Base-by-base conservation (phyloP, 768 basidiomycete genomes). In the Mycena rebaudengoi region DNA sequence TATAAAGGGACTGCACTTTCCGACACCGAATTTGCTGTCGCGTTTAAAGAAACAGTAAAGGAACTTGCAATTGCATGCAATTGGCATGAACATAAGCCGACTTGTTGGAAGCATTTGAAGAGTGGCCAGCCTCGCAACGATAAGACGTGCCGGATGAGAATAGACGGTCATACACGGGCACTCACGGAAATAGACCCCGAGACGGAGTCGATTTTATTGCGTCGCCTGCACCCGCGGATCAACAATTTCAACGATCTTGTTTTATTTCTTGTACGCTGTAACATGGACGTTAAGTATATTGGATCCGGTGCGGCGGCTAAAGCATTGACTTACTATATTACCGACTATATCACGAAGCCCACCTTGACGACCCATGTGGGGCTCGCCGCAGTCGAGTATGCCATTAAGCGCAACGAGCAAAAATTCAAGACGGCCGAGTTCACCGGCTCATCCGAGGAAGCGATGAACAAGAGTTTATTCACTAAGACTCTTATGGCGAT, bases 341-440 rank as follows among this genome's bases (percentile, higher is more conserved):
- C 74, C 0, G 78, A 79, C 33, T 79, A 79, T 41, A 76, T 79
- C 6, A 78, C 75, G 0, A 79, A 79, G 48, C 37, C 54, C 1
- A 23, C 65, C 8, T n/a, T 76, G 13, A 61, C 67, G 5, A 41
- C 62, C 0, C 64, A 76, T 56, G 58, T 68, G 0, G 65, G 69
- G 7, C 44, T 69, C 1, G 50, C 49, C 1, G 70, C 72, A 0
- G 23, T 71, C 1, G n/a, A 60, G 18, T 51, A 50, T 29, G 70
- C 66, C 2, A 54, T 67, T 7, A 46, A 32, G 20, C 35, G 21
- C 13, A 33, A 29, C 20, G 21, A 45, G 13, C 23, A 20, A 10
- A 33, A 44, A n/a, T 58, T 46, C 18, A 39, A 51, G 12, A 8
- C 23, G 20, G 20, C 5, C 7, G 26, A 16, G 7, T 4, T n/a